These are phyloP conservation scores for Cladosporium oxysporum DNA, from an alignment of 2,329 filamentous ascomycete genomes.

Conservation along the genomic window DNA sequence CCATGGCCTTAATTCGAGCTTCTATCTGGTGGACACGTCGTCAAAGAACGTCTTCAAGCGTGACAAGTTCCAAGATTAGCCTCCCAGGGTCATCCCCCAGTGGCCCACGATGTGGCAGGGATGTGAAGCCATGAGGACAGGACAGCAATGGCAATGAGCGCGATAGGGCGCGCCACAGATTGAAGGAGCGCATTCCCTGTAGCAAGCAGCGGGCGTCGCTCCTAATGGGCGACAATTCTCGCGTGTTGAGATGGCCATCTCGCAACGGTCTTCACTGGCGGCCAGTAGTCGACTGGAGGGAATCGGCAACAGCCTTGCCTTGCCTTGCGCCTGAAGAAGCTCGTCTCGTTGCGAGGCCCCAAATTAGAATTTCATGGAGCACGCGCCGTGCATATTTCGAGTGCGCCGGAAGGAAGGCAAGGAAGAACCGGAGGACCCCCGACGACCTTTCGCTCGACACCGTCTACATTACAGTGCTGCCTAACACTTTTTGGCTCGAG, in stretches of 20 bases:
- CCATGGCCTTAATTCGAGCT: background rate
- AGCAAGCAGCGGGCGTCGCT: background rate
- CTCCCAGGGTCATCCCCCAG: background rate
- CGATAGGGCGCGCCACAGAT: background rate
- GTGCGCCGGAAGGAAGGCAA: background rate
- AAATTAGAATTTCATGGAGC: background rate
- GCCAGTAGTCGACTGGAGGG: background rate
- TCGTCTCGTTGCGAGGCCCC: background rate
- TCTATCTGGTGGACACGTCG: background rate
- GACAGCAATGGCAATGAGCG: background rate
- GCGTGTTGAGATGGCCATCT: conserved; percentile 6
- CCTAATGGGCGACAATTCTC: background rate
- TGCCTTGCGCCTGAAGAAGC: background rate
- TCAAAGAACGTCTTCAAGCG: background rate
- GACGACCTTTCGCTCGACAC: background rate
- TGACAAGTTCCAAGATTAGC: background rate
- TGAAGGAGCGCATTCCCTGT: conserved; percentile 5
- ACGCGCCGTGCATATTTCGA: background rate
- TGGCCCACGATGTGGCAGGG: background rate
- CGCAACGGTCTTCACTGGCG: conserved; percentile 1
- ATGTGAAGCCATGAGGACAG: background rate
- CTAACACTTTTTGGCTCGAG: conserved; percentile 1
- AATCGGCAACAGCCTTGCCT: conserved; percentile 1
- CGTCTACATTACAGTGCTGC: background rate
- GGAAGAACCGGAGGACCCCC: background rate